phyloP scores from a whole-genome alignment of 75 land plant species.

The Chamaecyparis obtusa region DNA sequence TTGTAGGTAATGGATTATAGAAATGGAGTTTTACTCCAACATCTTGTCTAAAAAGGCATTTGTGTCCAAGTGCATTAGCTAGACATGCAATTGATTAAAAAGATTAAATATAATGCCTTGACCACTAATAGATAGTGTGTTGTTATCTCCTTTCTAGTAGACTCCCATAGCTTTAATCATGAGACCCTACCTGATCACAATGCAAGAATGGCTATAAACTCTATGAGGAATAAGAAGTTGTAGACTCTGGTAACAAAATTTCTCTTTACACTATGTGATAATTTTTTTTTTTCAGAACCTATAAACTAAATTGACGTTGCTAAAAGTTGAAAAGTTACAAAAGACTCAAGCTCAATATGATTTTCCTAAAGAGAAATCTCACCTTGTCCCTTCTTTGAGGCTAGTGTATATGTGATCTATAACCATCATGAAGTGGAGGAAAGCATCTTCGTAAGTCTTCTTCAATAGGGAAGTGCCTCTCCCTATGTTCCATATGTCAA shows the following conservation, averaged over 20 bases:
- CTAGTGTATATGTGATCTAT: conserved; percentile 67
- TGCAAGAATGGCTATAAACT: neutral
- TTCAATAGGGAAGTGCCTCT: conserved; percentile 69
- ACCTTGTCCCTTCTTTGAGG: conserved; percentile 85
- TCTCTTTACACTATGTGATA: neutral
- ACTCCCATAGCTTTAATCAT: neutral
- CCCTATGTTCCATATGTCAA: conserved; percentile 68
- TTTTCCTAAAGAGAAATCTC: conserved; percentile 27
- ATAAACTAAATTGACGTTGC: neutral
- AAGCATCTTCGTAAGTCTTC: conserved; percentile 39
- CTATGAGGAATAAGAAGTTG: neutral
- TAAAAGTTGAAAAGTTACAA: neutral
- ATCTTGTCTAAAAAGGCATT: neutral
- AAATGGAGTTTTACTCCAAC: too few relatives aligned
- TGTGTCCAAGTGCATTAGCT: neutral
- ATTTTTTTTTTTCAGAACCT: neutral
- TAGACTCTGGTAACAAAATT: neutral
- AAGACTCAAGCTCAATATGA: neutral
- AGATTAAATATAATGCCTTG: neutral
- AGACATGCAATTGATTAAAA: neutral
- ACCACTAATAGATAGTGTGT: neutral
- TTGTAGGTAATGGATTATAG: too few relatives aligned
- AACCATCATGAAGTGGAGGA: conserved; percentile 61
- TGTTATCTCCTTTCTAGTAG: neutral
- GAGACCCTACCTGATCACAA: neutral